Percentiles rank a stretch among this genome's conserved stretches.
These are phyloP conservation scores for Casaregolazyma lundiana DNA, from an alignment of 1,139 yeast genomes.

Conservation along the genomic window DNA sequence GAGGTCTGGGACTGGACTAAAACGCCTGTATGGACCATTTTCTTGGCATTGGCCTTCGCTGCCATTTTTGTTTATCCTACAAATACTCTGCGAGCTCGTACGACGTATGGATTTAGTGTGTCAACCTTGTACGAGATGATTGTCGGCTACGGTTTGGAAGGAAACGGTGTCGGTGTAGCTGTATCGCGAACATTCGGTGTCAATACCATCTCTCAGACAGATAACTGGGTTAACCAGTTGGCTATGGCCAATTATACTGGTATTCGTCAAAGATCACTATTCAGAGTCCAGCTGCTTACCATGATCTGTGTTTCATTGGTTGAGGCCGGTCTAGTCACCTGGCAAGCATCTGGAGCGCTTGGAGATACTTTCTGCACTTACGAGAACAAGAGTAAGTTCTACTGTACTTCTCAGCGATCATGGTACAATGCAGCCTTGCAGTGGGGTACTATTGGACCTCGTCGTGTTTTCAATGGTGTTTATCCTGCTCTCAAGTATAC, in stretches of 20 bases:
- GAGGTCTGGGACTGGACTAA: slow-evolving; percentile 40
- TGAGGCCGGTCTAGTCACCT: slow-evolving; percentile 49
- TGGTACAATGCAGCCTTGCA: slow-evolving; percentile 39
- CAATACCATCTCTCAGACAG: slow-evolving; percentile 60
- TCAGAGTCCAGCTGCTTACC: slow-evolving; percentile 46
- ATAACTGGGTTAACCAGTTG: slow-evolving; percentile 43
- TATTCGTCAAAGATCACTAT: slow-evolving; percentile 54
- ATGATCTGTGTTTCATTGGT: slow-evolving; percentile 39
- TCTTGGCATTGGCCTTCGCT: slow-evolving; percentile 48
- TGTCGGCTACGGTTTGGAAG: slow-evolving; percentile 60
- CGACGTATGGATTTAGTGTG: slow-evolving; percentile 50
- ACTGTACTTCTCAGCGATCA: slow-evolving; percentile 37
- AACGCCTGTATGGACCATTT: slow-evolving; percentile 50
- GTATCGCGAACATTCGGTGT: slow-evolving; percentile 53
- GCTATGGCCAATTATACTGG: slow-evolving; percentile 54
- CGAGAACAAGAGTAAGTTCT: slow-evolving; percentile 33
- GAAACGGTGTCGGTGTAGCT: slow-evolving; percentile 57
- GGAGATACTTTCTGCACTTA: slow-evolving; percentile 42
- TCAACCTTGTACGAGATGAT: slow-evolving; percentile 56
- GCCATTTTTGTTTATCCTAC: slow-evolving; percentile 49
- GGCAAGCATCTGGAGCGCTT: slow-evolving; percentile 43
- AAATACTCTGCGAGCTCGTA: slow-evolving; percentile 47
- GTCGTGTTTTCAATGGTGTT: slow-evolving; percentile 45
- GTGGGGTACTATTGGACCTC: slow-evolving; percentile 67
- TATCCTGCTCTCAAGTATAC: slow-evolving; percentile 44